Evolutionary conservation across 495 filamentous ascomycete species (phyloP), one percentile per base, ranked within the genome.

Genomic region (Xylaria acuta): DNA sequence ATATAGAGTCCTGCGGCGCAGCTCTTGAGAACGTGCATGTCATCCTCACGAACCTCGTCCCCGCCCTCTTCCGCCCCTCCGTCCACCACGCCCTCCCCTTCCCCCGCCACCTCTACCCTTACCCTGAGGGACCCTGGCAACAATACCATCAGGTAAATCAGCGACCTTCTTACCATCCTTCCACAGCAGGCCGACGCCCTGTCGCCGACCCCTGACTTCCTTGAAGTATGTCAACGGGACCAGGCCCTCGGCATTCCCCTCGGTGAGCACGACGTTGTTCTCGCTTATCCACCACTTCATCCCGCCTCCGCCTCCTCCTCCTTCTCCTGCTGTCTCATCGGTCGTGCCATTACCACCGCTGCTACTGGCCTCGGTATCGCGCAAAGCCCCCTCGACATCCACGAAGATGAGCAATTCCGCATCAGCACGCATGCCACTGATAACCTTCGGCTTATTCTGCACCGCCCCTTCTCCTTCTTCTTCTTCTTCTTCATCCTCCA

Each of bases 201-300:
- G 87, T 66, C 80, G 81, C 70, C 85, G 71, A 1, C 92, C 92
- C 54, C 86, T 84, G 8, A 93, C 91, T 75, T 84, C 82, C 74
- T 78, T 82, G 65, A 85, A 86, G 66, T 80, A 87, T 74, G 72
- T 76, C 32, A 77, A 62, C 66, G 79, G 75, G 70, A 89, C 80
- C 8, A 87, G 22, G 12, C 85, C 86, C 11, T 83, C 77, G 53
- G 76, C 80, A 41, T 82, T 78, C 3, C 87, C 87, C 70, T 87
- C 87, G 14, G 86, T 87, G 69, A 88, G 74, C 69, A 88, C 82
- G 38, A 95, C 96, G 2, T 90, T 93, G 80, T 99, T 99, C 67
- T 93, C 93, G 80, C 92, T 94, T 70, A 88, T 79, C 91, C 92
- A 97, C 87, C 96, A 98, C 77, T 86, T 86, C 3, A 96, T 83